A percentile compares a stretch with the other conserved stretches of the same genome.
Conservation (phyloP, 257 asterid species). For the Primulina eburnea region DNA sequence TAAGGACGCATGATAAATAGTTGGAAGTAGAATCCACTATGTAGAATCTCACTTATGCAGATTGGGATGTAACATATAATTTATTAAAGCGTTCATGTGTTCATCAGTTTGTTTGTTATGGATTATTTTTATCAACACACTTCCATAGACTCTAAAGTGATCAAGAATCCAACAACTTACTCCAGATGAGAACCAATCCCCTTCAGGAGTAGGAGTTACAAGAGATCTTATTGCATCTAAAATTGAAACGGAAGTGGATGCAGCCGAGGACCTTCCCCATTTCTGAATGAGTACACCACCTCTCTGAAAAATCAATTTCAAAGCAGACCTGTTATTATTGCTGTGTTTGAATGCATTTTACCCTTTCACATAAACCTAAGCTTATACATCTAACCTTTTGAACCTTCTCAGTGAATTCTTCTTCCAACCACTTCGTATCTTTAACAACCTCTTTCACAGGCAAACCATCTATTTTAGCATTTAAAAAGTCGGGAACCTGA, state of each 20-base stretch:
- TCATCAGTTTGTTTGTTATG: too few species aligned
- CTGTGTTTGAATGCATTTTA: neutral
- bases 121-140: neutral
- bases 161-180: constrained; percentile 52
- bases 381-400: constrained; percentile 58
- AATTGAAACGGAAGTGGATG: constrained; percentile 91
- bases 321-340: constrained; percentile 1
- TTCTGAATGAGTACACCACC: constrained; percentile 91
- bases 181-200: constrained; percentile 95
- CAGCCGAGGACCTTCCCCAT: constrained; percentile 99
- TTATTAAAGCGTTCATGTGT: too few species aligned
- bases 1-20: neutral
- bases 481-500: constrained; percentile 94
- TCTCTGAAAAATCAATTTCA: constrained; percentile 52
- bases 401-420: constrained; percentile 85
- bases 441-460: constrained; percentile 83
- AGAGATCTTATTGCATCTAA: constrained; percentile 90
- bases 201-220: constrained; percentile 85
- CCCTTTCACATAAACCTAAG: neutral
- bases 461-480: constrained; percentile 73
- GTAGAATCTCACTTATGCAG: neutral
- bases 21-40: neutral
- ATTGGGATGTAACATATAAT: neutral
- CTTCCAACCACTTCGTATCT: constrained; percentile 84
- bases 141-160: neutral